Conservation (phyloP, 306 rosid genomes). For the Lagenaria siceraria region DNA sequence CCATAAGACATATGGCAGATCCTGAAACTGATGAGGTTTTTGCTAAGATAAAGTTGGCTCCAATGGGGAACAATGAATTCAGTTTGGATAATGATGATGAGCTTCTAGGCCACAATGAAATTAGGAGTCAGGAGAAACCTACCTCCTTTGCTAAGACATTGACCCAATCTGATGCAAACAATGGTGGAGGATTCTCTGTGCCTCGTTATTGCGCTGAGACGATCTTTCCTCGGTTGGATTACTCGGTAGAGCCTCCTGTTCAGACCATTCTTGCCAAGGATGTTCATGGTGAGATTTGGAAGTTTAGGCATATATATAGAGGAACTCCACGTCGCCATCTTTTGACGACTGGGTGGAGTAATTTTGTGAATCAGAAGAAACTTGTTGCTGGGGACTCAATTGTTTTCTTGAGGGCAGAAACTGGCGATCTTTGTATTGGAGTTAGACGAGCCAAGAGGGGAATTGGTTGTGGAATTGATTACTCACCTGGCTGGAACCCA, state of each 20-base stretch:
- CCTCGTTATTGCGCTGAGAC: conserved; percentile 98
- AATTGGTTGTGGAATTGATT: conserved; percentile 59
- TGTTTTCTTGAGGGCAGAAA: conserved; percentile 71
- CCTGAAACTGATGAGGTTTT: conserved; percentile 79
- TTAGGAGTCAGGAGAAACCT: conserved; percentile 41
- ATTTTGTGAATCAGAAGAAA: conserved; percentile 86
- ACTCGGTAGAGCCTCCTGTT: conserved; percentile 75
- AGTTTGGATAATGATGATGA: conserved; percentile 40
- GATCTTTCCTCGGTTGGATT: conserved; percentile 75
- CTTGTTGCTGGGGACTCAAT: conserved; percentile 97
- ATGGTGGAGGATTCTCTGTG: conserved; percentile 96
- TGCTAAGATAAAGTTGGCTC: conserved; percentile 46
- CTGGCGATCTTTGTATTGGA: conserved; percentile 91
- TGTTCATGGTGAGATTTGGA: conserved; percentile 84
- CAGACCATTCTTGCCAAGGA: conserved; percentile 79
- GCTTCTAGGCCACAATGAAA: conserved; percentile 24
- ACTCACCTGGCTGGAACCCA: conserved; percentile 46
- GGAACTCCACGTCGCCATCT: conserved; percentile 98
- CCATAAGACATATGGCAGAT: conserved; percentile 76
- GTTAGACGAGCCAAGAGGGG: conserved; percentile 93
- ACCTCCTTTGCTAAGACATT: conserved; percentile 80
- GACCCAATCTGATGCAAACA: conserved; percentile 96
- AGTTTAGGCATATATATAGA: conserved; percentile 92
- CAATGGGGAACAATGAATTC: conserved; percentile 38
- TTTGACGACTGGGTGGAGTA: conserved; percentile 96